Base-by-base conservation (phyloP, 208 protist species). In the Leishmania gerbilli region DNA sequence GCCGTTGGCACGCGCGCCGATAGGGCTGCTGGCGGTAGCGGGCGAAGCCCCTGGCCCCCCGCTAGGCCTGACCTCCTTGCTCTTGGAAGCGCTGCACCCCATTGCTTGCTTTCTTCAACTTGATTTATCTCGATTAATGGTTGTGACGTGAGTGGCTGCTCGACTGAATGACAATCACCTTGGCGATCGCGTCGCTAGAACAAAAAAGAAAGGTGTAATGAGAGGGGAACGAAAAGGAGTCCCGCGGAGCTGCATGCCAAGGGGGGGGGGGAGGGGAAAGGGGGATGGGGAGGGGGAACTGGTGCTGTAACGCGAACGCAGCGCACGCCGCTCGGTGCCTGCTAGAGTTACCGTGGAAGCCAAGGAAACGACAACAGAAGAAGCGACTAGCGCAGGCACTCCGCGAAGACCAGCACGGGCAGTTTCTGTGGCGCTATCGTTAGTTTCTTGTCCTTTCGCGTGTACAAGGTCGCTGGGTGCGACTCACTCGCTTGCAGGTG, bases 41-140 rank as follows among this genome's bases (percentile, higher is more conserved):
- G 55, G 31, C 27, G 34, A 68, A 47, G 72, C n/a, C 79, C 81
- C 75, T 51, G 62, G 60, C 56, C 55, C 24, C 17, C 51, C 67
- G 34, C 34, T 45, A 47, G 56, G 45, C 83, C 78, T 84, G 62
- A 68, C 75, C 45, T 83, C 80, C 74, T 84, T 80, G 74, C 81
- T 84, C 84, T 93, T 93, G 27, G 88, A 92, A 47, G 82, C 83
- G 49, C 77, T 72, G 88, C 86, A 87, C 74, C 90, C 88, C 88
- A 92, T 93, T 80, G 69, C 68, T 85, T 42, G 27, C 77, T 80
- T 11, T 65, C n/a, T 71, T 49, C 8, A 51, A 47, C 69, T 76
- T 56, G 37, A 9, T 60, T 24, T 47, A 76, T 17, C 47, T n/a
- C 51, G 21, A 55, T 27, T 51, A 55, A 55, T 74, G 45, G 0